Conservation (phyloP, 768 basidiomycete species). For the Leucocoprinus leucothites region DNA sequence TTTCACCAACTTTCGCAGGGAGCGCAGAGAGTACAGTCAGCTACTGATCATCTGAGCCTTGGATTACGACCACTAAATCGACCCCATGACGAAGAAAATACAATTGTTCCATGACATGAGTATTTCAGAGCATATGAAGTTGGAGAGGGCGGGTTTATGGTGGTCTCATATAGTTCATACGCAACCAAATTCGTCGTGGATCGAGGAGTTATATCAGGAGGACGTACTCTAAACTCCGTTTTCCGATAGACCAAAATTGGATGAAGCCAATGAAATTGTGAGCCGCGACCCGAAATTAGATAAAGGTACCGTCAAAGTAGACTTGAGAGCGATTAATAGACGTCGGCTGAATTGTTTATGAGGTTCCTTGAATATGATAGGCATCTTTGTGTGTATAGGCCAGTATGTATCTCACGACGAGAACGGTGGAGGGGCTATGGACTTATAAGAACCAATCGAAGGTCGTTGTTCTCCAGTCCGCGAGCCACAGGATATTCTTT, state of each 20-base stretch:
- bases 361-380: not conserved
- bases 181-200: not conserved
- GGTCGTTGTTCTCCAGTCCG: no score
- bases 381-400: not conserved
- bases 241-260: not conserved
- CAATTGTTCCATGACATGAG: not conserved
- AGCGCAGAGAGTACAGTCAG: not conserved
- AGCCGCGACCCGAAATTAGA: no score
- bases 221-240: not conserved
- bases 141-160: not conserved
- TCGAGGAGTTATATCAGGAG: not conserved
- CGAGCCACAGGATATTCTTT: not conserved
- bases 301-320: not conserved
- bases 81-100: not conserved
- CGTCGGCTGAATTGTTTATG: not conserved
- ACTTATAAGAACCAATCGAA: not conserved
- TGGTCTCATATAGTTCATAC: not conserved
- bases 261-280: no score
- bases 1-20: no score
- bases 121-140: not conserved
- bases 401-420: not conserved
- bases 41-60: not conserved
- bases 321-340: not conserved
- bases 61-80: not conserved
- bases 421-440: not conserved